phyloP scores from a whole-genome alignment of 108 stramenopile genomes.

The Schizochytrium sp. region DNA sequence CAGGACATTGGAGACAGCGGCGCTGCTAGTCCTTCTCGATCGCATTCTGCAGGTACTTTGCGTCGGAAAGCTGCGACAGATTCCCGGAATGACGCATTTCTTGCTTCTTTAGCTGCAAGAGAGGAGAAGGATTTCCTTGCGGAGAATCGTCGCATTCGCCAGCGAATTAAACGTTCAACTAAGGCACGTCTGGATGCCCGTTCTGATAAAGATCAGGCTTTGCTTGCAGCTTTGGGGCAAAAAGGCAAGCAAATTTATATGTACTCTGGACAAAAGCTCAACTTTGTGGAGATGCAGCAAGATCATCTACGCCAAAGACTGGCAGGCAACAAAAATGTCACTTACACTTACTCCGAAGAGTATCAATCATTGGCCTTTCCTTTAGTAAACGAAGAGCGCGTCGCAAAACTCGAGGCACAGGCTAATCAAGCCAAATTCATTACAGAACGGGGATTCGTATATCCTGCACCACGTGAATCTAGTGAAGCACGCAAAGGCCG shows the following conservation, averaged over 20 bases:
- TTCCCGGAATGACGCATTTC: background rate
- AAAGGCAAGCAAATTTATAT: background rate
- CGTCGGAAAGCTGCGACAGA: constrained; percentile 38
- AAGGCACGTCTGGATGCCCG: constrained; percentile 21
- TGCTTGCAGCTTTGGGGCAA: background rate
- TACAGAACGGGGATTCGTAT: constrained; percentile 47
- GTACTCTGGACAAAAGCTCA: constrained; percentile 61
- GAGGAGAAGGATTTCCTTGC: background rate
- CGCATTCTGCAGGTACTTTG: background rate
- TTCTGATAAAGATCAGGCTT: background rate
- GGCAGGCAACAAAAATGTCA: background rate
- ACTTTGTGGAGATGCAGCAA: constrained; percentile 58
- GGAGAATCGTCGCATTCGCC: background rate
- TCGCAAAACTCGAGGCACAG: constrained; percentile 23
- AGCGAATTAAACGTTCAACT: background rate
- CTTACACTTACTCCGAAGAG: constrained; percentile 50
- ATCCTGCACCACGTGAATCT: background rate
- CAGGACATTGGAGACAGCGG: background rate
- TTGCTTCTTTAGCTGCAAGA: background rate
- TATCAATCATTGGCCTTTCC: constrained; percentile 12
- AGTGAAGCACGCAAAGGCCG: background rate
- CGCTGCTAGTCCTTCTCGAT: background rate
- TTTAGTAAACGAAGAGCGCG: constrained; percentile 40
- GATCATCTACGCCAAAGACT: background rate
- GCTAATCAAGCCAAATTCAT: constrained; percentile 4